Base-by-base conservation (phyloP, 1,139 yeast species). In the Candida sanyaensis region DNA sequence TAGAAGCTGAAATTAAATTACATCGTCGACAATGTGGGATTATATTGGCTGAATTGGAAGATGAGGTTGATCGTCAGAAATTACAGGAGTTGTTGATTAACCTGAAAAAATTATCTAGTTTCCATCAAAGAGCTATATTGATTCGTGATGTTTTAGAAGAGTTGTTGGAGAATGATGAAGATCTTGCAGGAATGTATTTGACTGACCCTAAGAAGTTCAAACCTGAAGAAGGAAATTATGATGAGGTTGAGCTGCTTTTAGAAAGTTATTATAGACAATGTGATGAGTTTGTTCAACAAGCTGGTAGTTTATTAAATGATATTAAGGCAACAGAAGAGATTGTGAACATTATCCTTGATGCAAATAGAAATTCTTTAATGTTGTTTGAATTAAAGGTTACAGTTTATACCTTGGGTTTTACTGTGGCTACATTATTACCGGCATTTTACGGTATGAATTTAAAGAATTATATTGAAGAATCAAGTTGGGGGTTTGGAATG, bases 391-490 rank as follows among this genome's bases (percentile, higher is more conserved):
- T 93, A 55, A 85, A 88, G 58, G 83, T 92, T 37, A 84, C 97
- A 0, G 87, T 93, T 33, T 90, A 90, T 52, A 88, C 98, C 0
- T 67, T 93, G 39, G 96, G 96, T 0, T 77, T 85, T 55, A 84
- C 96, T 1, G 87, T 91, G 11, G 96, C 96, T 1, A 75, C 80
- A 0, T 61, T 75, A 33, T 46, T 69, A 2, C 73, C 73, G 2
- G 97, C 97, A 1, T 75, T 93, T 50, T 93, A 90, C 63, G 99
- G 99, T 37, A 93, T 93, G 99, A 93, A 93, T 64, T 72, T 93
- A 63, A 89, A 88, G 59, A 93, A 92, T 62, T 90, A 84, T 61
- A 83, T 92, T 10, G 99, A 93, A 63, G 96, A 91, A 27, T 77
- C 88, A 2, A 64, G 72, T 13, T 64, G 72, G 46, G 95, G 95